These are phyloP conservation scores for Suillus alpinus DNA, from an alignment of 768 basidiomycete genomes.

Conservation along the genomic window DNA sequence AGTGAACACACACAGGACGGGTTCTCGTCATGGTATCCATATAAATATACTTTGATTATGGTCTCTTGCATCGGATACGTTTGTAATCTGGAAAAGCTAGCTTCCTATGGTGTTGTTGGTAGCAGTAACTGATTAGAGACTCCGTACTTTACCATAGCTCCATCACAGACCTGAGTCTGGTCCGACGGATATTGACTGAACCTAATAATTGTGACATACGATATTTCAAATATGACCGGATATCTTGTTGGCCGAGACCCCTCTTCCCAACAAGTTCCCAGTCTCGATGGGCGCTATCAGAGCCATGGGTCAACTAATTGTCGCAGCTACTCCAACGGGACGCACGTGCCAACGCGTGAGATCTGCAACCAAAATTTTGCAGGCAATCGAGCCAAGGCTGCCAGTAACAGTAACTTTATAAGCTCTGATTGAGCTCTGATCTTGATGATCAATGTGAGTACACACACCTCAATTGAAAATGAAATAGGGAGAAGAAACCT, in stretches of 20 bases:
- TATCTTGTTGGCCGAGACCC: background rate
- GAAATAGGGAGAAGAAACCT: background rate
- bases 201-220: background rate
- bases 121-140: background rate
- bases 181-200: background rate
- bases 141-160: background rate
- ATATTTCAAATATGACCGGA: background rate
- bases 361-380: background rate
- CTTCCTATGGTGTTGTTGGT: background rate
- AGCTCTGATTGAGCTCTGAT: background rate
- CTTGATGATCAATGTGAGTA: background rate
- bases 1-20: background rate
- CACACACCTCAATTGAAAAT: background rate
- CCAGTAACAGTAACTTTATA: background rate
- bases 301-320: too few relatives aligned
- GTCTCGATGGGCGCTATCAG: too few relatives aligned
- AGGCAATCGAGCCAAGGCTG: background rate
- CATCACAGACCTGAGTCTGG: background rate
- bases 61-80: too few relatives aligned
- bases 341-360: background rate
- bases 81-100: background rate
- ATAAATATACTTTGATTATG: too few relatives aligned
- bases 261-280: background rate
- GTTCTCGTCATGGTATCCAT: background rate
- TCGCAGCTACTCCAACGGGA: too few relatives aligned